These are phyloP conservation scores for Graphiopsis chlorocephala DNA, from an alignment of 2,329 filamentous ascomycete genomes.

Conservation along the genomic window DNA sequence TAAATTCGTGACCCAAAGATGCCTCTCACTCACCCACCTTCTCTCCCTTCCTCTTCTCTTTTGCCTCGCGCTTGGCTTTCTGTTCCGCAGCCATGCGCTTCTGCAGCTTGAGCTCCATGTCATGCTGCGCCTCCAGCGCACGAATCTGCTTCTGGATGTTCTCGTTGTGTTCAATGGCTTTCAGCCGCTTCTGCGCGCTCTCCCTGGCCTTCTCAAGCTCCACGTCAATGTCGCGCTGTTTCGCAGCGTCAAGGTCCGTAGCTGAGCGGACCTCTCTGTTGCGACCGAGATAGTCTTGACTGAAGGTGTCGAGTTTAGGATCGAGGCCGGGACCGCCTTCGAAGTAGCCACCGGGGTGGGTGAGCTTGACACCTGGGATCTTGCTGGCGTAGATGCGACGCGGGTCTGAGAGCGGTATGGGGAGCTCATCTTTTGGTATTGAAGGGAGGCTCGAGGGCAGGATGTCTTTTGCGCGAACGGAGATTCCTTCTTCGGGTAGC, in stretches of 20 bases:
- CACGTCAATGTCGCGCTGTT: conserved; percentile 31
- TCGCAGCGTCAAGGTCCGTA: conserved; percentile 36
- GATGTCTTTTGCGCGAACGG: conserved; percentile 30
- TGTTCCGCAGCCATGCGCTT: conserved; percentile 41
- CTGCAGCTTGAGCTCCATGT: conserved; percentile 45
- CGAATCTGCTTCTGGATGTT: conserved; percentile 44
- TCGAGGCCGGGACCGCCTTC: conserved; percentile 47
- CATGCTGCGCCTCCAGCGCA: conserved; percentile 43
- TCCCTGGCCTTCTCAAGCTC: conserved; percentile 32
- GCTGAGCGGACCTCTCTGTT: conserved; percentile 35
- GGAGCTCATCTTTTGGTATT: conserved; percentile 36
- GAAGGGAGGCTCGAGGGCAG: conserved; percentile 26
- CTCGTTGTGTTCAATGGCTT: conserved; percentile 41
- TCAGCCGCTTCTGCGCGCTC: conserved; percentile 35
- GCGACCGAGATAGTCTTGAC: conserved; percentile 40
- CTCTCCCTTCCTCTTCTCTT: conserved; percentile 30
- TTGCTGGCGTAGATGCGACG: conserved; percentile 43
- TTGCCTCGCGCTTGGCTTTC: conserved; percentile 35
- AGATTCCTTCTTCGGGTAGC: conserved; percentile 26
- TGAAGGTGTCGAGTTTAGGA: conserved; percentile 38
- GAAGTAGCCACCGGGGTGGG: conserved; percentile 46
- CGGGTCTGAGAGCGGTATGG: conserved; percentile 42
- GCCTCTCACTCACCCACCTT: conserved; percentile 18
- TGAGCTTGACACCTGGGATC: conserved; percentile 45
- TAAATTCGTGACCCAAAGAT: not conserved